Evolutionary conservation across 108 stramenopile species (phyloP).

Genomic region (Cyclotella cryptica): DNA sequence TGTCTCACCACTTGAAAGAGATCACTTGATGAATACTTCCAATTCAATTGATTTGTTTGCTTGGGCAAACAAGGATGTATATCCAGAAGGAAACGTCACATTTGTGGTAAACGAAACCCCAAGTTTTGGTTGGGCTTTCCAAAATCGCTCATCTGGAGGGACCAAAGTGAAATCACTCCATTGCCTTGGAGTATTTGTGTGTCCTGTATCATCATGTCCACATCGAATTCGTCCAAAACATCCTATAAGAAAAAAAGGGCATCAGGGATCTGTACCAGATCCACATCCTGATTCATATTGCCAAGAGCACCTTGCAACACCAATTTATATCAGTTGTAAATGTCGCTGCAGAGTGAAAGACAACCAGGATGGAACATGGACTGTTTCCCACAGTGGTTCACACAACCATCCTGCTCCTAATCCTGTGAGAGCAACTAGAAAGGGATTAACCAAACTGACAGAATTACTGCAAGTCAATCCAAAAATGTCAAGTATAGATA

Average conservation of each 20-base stretch:
- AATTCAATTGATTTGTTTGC: no score
- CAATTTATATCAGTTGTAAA: background rate
- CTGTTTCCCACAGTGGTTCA: background rate
- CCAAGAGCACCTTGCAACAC: background rate
- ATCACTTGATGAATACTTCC: no score
- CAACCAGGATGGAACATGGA: background rate
- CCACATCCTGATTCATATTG: background rate
- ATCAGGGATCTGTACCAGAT: background rate
- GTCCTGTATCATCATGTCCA: background rate
- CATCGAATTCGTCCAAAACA: background rate
- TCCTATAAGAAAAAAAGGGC: background rate
- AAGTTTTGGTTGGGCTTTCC: background rate
- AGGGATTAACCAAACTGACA: background rate
- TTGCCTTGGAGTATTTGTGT: background rate
- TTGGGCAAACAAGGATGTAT: no score
- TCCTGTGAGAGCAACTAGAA: background rate
- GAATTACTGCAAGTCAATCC: background rate
- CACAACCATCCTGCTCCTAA: background rate
- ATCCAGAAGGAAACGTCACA: no score
- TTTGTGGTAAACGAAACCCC: no score
- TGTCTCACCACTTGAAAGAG: no score
- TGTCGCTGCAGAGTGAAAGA: background rate
- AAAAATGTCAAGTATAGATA: background rate
- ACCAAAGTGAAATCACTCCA: background rate
- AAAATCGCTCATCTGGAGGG: background rate